Base-by-base conservation (phyloP, 768 basidiomycete genomes). In the Mycena filopes region DNA sequence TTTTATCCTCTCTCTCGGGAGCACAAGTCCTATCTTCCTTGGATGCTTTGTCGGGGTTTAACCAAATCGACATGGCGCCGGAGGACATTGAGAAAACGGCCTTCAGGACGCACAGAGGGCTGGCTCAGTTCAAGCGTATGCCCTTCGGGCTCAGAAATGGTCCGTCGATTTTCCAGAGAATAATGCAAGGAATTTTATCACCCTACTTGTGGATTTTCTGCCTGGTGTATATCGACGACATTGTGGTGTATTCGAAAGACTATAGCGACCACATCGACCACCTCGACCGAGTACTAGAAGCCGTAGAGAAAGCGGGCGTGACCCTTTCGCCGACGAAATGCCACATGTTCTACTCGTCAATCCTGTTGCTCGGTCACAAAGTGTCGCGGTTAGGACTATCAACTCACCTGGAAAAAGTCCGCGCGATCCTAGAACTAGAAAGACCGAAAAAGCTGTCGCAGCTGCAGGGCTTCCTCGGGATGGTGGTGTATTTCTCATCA, bases 391-490 rank as follows among this genome's bases (percentile, higher is more conserved):
- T 54, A 1, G 65, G 67, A 2, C 49, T 68, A 20, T 53, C 63
- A 6, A 68, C 57, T 0, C 61, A 67, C 47, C 2, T 1, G 1
- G 65, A 66, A 23, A 66, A 66, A 28, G 58, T 66, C 1, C n/a
- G 21, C 15, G 51, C 58, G 13, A 51, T 60, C 11, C 29, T 61
- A 7, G 48, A 60, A 12, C 26, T 60, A 4, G 57, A 50, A 53
- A 21, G 49, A 2, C 64, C 58, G 4, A 16, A 11, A 15, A 49
- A 42, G 13, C 23, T 61, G 1, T 28, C 23, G 4, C 45, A 59
- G 29, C 50, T 75, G 21, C 71, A 72, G 28, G 63, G 53, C 2
- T 76, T 73, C 60, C 49, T 76, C 9, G 63, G 63, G n/a, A 57
- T 65, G 56, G 36, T 59, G 3, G 63, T 65, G 2, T 68, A 68